Evolutionary conservation across 495 filamentous ascomycete species (phyloP), one percentile per base, ranked within the genome.

Genomic region (Penicillium ochrochloron): DNA sequence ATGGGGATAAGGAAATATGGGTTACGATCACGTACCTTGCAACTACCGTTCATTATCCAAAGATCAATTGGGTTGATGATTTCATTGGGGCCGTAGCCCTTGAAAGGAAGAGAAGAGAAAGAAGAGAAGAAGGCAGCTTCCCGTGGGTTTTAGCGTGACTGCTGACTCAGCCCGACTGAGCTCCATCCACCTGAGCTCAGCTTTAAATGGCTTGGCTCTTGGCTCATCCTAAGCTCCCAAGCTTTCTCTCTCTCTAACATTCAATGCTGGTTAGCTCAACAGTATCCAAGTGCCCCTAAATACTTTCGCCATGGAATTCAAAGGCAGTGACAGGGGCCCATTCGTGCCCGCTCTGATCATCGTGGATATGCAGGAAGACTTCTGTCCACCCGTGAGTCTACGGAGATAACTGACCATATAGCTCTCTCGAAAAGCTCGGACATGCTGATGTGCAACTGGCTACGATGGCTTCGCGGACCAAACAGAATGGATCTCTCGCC

Each of bases 301-400:
- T 17, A 8, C 19, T 48, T 23, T 48, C 44, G 44, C 10, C 44
- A 71, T 72, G 70, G 61, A 58, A 7, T 46, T 35, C 33, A 2
- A 48, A 37, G 44, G 23, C 54, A 34, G 14, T 10, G 29, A 59
- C 5, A 21, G 60, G 6, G 61, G 48, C 35, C 54, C 58, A 5
- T 68, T 70, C 48, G 68, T 59, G 61, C 62, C 71, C 1, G 89
- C 89, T 21, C 74, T 92, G 27, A 71, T 97, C 39, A 83, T 97
- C 9, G 88, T 97, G 23, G 94, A 97, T 74, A 82, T 97, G 77
- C 95, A 99, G 78, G 92, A 97, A 75, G 95, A 97, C 81, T 99
- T 99, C 77, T 97, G 92, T 76, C 92, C 91, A 63, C 94, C 94
- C 27, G 92, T 95, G 66, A 63, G 67, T 70, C 51, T 21, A 29